Percentiles rank a stretch among this genome's conserved stretches.
Evolutionary conservation across 2,329 filamentous ascomycete genomes (phyloP).

Genomic region (Rhynchosporium agropyri): DNA sequence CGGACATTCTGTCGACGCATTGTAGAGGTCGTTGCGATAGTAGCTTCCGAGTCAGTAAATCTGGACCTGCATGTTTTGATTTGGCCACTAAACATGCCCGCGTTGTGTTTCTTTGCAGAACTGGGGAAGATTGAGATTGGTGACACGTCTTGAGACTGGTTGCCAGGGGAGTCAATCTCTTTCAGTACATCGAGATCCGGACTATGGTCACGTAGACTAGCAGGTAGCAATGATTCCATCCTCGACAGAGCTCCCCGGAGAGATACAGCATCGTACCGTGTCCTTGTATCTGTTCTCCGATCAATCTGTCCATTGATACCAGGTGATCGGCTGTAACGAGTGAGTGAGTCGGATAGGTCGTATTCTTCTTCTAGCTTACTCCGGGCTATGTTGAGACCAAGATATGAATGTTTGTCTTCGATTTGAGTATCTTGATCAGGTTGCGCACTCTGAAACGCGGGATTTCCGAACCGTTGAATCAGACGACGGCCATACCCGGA

Average conservation of each 20-base stretch:
- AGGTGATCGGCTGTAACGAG: constrained; percentile 23
- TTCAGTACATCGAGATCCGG: constrained; percentile 11
- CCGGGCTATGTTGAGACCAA: constrained; percentile 34
- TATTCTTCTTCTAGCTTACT: constrained; percentile 37
- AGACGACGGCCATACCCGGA: constrained; percentile 42
- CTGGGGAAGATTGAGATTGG: constrained; percentile 22
- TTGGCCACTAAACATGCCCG: constrained; percentile 14
- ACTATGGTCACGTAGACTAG: constrained; percentile 3
- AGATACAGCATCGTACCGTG: constrained; percentile 26
- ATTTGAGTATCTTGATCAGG: constrained; percentile 36
- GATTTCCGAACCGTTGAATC: constrained; percentile 32
- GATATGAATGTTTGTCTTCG: constrained; percentile 40
- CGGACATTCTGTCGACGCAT: constrained; percentile 49
- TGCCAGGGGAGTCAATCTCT: constrained; percentile 22
- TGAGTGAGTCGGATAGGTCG: constrained; percentile 22
- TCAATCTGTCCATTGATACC: constrained; percentile 25
- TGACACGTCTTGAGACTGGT: constrained; percentile 30
- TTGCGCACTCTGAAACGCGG: constrained; percentile 36
- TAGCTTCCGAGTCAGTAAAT: constrained; percentile 30
- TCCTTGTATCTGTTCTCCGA: constrained; percentile 14
- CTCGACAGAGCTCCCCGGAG: constrained; percentile 24
- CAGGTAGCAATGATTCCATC: constrained; percentile 18
- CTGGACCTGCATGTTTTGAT: constrained; percentile 22
- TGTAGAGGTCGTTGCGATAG: constrained; percentile 41
- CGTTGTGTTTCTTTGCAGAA: constrained; percentile 1